Conservation (phyloP, 441 rosid genomes). For the Populus hybrid region DNA sequence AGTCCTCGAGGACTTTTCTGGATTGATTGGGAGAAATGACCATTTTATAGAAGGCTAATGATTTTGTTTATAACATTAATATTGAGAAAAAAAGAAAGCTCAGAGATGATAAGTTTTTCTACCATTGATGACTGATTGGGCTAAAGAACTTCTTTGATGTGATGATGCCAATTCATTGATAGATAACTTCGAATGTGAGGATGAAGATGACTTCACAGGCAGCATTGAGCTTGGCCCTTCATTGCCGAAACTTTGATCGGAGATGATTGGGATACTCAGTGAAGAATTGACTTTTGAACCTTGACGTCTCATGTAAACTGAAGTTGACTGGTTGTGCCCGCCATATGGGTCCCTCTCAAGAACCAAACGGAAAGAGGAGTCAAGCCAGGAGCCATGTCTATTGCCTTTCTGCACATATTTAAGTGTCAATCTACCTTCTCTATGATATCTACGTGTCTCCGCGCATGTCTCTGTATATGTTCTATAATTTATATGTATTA, state of each 20-base stretch:
- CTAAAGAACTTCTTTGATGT: slow-evolving; percentile 38
- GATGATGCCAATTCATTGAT: slow-evolving; percentile 32
- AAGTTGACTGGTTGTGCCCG: slow-evolving; percentile 31
- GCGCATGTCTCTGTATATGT: no score
- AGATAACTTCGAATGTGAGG: slow-evolving; percentile 26
- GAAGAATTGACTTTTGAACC: slow-evolving; percentile 31
- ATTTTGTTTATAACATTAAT: no score
- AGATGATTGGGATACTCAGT: slow-evolving; percentile 41
- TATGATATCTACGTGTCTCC: no score
- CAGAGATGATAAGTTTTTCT: no score
- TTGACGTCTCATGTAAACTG: slow-evolving; percentile 32
- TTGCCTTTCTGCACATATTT: slow-evolving; percentile 54
- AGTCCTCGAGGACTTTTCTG: no score
- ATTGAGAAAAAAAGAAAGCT: no score
- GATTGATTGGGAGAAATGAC: no score
- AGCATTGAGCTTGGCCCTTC: slow-evolving; percentile 32
- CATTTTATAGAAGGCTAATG: no score
- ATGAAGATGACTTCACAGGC: slow-evolving; percentile 16
- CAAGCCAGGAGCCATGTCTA: slow-evolving; percentile 54
- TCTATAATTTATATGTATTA: no score
- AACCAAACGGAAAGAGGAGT: slow-evolving; percentile 48
- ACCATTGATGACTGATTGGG: no score
- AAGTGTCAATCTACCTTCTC: no score
- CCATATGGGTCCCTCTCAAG: slow-evolving; percentile 27
- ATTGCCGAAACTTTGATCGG: slow-evolving; percentile 29